Percentiles rank a stretch among this genome's conserved stretches.
These are phyloP conservation scores for Eucalyptus sp. DNA, from an alignment of 345 rosid species.

Conservation along the genomic window DNA sequence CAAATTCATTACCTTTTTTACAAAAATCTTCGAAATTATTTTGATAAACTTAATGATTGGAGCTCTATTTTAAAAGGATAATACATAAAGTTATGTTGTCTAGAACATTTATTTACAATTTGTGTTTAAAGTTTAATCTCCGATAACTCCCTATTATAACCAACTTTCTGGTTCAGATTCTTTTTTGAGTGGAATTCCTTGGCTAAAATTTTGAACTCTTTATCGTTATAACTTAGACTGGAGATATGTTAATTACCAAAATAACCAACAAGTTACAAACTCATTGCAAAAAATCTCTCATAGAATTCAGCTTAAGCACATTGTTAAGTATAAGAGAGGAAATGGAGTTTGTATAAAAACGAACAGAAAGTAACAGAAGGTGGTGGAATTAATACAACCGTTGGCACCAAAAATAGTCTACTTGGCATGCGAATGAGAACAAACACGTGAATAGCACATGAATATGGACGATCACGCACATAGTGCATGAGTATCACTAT, in stretches of 20 bases:
- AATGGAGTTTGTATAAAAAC: not conserved
- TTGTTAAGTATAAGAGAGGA: not conserved
- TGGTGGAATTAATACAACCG: not conserved
- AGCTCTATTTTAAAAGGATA: not conserved
- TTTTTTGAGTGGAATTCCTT: not conserved
- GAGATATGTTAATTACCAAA: not conserved
- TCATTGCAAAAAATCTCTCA: not conserved
- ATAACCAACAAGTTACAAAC: not conserved
- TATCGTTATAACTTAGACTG: not conserved
- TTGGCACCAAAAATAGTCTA: not conserved
- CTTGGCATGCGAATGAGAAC: not conserved
- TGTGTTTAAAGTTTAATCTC: not conserved
- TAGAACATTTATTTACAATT: not conserved
- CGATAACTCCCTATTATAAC: not conserved
- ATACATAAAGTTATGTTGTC: not conserved
- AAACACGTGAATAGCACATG: not conserved
- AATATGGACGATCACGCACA: accelerated
- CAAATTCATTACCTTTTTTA: not conserved
- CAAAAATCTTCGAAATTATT: too few species aligned
- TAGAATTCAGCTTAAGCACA: not conserved
- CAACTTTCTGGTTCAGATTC: not conserved
- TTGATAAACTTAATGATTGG: not conserved
- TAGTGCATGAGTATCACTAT: not conserved
- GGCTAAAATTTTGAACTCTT: not conserved
- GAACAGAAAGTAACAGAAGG: not conserved